Conservation (phyloP, 306 rosid species). For the Oxytropis ochrocephala region DNA sequence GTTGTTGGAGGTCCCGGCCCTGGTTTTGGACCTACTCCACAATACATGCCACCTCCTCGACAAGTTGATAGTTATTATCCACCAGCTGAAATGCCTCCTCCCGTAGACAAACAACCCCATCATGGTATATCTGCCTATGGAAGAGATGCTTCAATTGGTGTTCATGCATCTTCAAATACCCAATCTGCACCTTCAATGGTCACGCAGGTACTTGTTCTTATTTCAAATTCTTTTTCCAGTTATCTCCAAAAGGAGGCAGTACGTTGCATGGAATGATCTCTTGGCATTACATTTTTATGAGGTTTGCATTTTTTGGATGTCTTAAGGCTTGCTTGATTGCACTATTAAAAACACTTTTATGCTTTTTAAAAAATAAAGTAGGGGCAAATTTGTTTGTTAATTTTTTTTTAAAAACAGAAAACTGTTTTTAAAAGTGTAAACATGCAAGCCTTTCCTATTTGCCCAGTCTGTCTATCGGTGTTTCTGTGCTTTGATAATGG, state of each 20-base stretch:
- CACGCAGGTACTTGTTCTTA: constrained; percentile 61
- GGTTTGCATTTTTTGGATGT: not conserved
- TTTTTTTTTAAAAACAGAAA: too few relatives aligned
- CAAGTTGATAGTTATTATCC: constrained; percentile 77
- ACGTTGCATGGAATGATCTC: not conserved
- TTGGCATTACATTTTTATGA: not conserved
- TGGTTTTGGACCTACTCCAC: constrained; percentile 72
- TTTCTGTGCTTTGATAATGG: not conserved
- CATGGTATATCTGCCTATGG: constrained; percentile 97
- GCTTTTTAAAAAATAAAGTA: too few relatives aligned
- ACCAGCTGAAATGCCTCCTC: constrained; percentile 64
- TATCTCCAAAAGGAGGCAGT: not conserved
- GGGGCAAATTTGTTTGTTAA: too few relatives aligned
- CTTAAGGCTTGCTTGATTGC: not conserved
- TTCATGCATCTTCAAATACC: constrained; percentile 58
- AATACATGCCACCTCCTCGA: constrained; percentile 81
- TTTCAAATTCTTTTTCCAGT: not conserved
- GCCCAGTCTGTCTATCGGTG: not conserved
- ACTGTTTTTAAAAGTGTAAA: too few relatives aligned
- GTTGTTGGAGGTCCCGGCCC: constrained; percentile 91
- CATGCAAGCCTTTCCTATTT: not conserved
- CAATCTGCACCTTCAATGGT: constrained; percentile 77
- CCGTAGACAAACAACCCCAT: constrained; percentile 87
- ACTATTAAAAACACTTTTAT: too few relatives aligned
- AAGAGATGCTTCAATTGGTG: constrained; percentile 70